A percentile compares a stretch with the other conserved stretches of the same genome.
These are phyloP conservation scores for Paraphoma sp. DNA, from an alignment of 2,329 filamentous ascomycete species.

Conservation along the genomic window DNA sequence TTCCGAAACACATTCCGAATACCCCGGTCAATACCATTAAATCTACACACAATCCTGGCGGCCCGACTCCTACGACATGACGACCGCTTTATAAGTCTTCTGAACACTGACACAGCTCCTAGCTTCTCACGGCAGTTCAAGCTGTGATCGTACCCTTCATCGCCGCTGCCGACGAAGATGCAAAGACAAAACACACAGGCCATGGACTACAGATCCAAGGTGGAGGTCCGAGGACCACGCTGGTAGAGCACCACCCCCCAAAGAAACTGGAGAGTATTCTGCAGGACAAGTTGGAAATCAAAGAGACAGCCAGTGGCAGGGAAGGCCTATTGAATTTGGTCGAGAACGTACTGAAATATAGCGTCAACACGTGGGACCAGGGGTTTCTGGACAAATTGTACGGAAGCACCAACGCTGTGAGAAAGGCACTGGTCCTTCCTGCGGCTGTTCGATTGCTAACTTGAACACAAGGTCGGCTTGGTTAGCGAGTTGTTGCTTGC, in stretches of 20 bases:
- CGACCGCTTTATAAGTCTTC: background rate
- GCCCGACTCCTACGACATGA: too few species aligned
- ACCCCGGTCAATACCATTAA: conserved; percentile 1
- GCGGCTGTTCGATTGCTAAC: background rate
- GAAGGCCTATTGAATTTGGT: conserved; percentile 59
- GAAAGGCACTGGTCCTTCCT: conserved; percentile 29
- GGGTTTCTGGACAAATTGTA: conserved; percentile 97
- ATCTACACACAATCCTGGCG: too few species aligned
- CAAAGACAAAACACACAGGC: conserved; percentile 62
- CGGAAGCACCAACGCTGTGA: conserved; percentile 81
- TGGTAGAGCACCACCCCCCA: conserved; percentile 55
- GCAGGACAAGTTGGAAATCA: conserved; percentile 40
- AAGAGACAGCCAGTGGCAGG: conserved; percentile 49
- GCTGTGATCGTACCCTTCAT: conserved; percentile 75
- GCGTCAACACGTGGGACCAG: conserved; percentile 98
- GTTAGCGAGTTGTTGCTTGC: conserved; percentile 84
- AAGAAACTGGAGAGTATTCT: conserved; percentile 52
- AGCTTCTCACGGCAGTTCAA: conserved; percentile 61
- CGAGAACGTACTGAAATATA: conserved; percentile 76
- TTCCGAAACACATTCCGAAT: conserved; percentile 8
- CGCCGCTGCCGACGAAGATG: conserved; percentile 70
- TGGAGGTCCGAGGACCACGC: conserved; percentile 56
- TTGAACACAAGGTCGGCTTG: conserved; percentile 69
- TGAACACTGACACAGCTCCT: background rate
- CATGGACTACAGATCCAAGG: conserved; percentile 68